These are phyloP conservation scores for Tetrahymena borealis DNA, from an alignment of 73 alveolate species.

Conservation along the genomic window DNA sequence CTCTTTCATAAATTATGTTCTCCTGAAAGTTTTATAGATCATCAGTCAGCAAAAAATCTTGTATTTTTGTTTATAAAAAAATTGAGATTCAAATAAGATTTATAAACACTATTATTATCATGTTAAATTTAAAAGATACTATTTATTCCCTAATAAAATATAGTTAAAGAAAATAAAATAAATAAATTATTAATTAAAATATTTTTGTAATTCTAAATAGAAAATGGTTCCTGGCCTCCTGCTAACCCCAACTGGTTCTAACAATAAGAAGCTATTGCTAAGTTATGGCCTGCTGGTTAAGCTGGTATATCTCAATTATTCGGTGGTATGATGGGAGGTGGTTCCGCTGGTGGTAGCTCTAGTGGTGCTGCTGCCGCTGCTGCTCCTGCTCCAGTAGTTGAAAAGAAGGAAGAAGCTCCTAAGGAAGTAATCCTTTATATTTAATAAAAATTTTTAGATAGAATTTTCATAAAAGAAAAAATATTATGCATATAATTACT, in stretches of 20 bases:
- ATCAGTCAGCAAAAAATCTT: neutral
- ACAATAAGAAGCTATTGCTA: constrained; percentile 34
- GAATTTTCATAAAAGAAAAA: neutral
- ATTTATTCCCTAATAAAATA: neutral
- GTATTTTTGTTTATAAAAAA: neutral
- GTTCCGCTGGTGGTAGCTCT: constrained; percentile 31
- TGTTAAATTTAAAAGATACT: neutral
- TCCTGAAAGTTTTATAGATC: constrained; percentile 4
- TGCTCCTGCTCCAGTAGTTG: constrained; percentile 19
- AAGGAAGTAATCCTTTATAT: constrained; percentile 9
- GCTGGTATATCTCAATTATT: constrained; percentile 32
- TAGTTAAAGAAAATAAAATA: neutral
- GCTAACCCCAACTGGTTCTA: constrained; percentile 42
- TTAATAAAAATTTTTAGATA: neutral
- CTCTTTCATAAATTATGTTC: neutral
- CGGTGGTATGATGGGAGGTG: constrained; percentile 29
- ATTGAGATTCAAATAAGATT: neutral
- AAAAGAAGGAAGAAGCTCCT: constrained; percentile 21
- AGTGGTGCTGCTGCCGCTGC: constrained; percentile 5
- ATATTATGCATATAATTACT: neutral
- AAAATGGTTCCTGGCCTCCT: constrained; percentile 16
- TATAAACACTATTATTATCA: constrained; percentile 11
- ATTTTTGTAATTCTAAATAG: neutral
- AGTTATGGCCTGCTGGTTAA: constrained; percentile 50
- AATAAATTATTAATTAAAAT: neutral